Conservation (phyloP, 805 yeast species). For the Candida schatavii region DNA sequence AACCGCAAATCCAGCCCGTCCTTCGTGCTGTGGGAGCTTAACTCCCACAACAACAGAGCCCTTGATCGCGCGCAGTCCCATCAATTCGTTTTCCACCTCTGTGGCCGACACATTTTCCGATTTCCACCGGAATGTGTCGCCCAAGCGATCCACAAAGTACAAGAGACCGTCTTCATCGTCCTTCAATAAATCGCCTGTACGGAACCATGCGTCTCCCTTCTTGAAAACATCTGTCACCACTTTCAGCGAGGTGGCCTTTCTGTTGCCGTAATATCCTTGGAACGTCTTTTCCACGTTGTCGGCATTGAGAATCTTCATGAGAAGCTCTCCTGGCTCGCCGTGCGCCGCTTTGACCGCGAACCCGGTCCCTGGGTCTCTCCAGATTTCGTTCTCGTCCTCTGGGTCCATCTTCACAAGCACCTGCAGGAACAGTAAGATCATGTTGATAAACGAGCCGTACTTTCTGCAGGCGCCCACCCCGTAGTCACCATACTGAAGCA, state of each 20-base stretch:
- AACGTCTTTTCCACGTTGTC: slow-evolving; percentile 68
- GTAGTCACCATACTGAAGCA: slow-evolving; percentile 69
- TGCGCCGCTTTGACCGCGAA: slow-evolving; percentile 50
- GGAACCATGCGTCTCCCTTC: slow-evolving; percentile 88
- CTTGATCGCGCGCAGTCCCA: slow-evolving; percentile 45
- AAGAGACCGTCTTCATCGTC: slow-evolving; percentile 65
- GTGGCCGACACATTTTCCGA: slow-evolving; percentile 92
- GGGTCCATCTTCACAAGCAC: slow-evolving; percentile 73
- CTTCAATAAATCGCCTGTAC: slow-evolving; percentile 81
- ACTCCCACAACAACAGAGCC: slow-evolving; percentile 88
- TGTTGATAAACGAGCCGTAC: slow-evolving; percentile 61
- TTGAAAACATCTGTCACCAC: slow-evolving; percentile 68
- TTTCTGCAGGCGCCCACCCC: slow-evolving; percentile 89
- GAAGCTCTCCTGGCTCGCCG: slow-evolving; percentile 82
- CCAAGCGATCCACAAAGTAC: slow-evolving; percentile 87
- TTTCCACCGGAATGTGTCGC: slow-evolving; percentile 96
- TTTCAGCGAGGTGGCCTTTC: slow-evolving; percentile 75
- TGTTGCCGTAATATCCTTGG: slow-evolving; percentile 87
- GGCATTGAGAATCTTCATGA: slow-evolving; percentile 69
- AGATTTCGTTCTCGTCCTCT: slow-evolving; percentile 69
- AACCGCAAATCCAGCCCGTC: slow-evolving; percentile 90
- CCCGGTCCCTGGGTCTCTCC: slow-evolving; percentile 65
- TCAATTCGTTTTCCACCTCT: slow-evolving; percentile 81
- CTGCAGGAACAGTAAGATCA: slow-evolving; percentile 51
- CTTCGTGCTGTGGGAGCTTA: slow-evolving; percentile 82